These are phyloP conservation scores for Eucalyptus lansdowneana DNA, from an alignment of 345 rosid species.

Conservation along the genomic window DNA sequence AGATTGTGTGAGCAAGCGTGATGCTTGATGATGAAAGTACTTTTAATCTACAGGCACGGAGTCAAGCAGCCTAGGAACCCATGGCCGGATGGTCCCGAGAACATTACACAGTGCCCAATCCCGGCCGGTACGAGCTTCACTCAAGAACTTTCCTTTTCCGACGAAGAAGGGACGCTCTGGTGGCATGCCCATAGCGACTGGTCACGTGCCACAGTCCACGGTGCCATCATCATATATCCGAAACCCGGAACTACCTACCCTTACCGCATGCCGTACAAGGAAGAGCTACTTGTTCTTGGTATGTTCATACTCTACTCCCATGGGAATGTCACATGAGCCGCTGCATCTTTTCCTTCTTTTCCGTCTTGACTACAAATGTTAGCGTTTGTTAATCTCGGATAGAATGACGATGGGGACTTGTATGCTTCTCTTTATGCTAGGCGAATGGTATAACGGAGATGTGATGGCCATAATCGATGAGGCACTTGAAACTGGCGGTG, in stretches of 20 bases:
- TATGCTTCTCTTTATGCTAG: neutral
- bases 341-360: neutral
- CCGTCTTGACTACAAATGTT: neutral
- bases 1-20: neutral
- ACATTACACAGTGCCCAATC: conserved; percentile 19
- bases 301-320: neutral
- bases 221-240: conserved; percentile 10
- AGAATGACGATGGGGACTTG: neutral
- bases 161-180: conserved; percentile 29
- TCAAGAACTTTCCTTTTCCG: conserved; percentile 3
- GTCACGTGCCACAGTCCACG: conserved; percentile 29
- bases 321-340: neutral
- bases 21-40: neutral
- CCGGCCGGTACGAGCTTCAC: neutral
- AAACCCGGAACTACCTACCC: neutral
- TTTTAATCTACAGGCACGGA: conserved; percentile 10
- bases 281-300: conserved; percentile 5
- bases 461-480: conserved; percentile 3
- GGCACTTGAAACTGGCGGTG: neutral
- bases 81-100: conserved; percentile 22
- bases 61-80: conserved; percentile 18
- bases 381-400: neutral
- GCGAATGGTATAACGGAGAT: conserved; percentile 18
- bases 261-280: neutral
- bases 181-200: conserved; percentile 49